A percentile compares a stretch with the other conserved stretches of the same genome.
These are phyloP conservation scores for Chlamydomonas sp. DNA, from an alignment of 139 green algal species.

Conservation along the genomic window DNA sequence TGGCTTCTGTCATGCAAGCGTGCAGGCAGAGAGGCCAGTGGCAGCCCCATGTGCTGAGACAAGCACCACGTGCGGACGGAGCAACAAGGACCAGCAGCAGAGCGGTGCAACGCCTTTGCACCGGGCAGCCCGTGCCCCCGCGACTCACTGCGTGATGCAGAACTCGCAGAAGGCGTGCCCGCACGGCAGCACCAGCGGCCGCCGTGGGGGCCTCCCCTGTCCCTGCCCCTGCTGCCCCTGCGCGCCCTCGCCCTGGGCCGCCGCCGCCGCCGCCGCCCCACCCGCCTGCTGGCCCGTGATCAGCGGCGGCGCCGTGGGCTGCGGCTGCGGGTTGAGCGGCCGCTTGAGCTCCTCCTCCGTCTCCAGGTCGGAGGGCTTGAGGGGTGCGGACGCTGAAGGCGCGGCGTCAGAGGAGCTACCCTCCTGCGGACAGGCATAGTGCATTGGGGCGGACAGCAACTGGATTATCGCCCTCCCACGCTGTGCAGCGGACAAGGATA, in stretches of 20 bases:
- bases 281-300: neutral
- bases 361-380: too few relatives aligned
- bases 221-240: neutral
- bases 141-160: conserved; percentile 67
- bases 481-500: too few relatives aligned
- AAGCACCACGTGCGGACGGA: too few relatives aligned
- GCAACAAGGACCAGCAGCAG: neutral
- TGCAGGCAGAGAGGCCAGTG: too few relatives aligned
- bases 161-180: conserved; percentile 76
- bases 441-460: too few relatives aligned
- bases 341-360: neutral
- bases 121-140: neutral
- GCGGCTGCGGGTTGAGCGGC: conserved; percentile 1
- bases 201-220: neutral
- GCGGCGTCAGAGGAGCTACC: too few relatives aligned
- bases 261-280: neutral
- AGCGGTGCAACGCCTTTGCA: neutral
- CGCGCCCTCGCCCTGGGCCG: neutral
- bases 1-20: too few relatives aligned
- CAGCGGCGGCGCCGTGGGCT: neutral
- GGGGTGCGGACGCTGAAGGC: too few relatives aligned
- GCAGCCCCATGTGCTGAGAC: too few relatives aligned
- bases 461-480: too few relatives aligned
- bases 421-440: too few relatives aligned
- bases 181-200: conserved; percentile 57